phyloP scores from a whole-genome alignment of 2,329 filamentous ascomycete genomes.

The Fusarium graminum region DNA sequence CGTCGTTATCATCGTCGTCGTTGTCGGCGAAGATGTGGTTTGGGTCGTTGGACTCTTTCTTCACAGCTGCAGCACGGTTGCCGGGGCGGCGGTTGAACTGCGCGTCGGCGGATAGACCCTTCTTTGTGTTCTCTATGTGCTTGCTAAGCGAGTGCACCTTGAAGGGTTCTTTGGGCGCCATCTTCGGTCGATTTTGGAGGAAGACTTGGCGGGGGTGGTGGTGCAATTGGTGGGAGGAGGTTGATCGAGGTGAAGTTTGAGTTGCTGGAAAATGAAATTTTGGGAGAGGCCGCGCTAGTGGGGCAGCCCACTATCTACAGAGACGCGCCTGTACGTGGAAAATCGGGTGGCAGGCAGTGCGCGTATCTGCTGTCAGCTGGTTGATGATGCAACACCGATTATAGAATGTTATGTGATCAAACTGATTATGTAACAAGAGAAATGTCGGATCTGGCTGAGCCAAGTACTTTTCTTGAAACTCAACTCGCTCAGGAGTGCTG shows the following conservation, averaged over 20 bases:
- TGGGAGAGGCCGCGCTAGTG: slow-evolving; percentile 45
- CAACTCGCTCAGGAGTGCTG: neutral
- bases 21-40: slow-evolving; percentile 51
- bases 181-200: slow-evolving; percentile 43
- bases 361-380: neutral
- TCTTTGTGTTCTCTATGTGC: slow-evolving; percentile 56
- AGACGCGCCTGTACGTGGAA: slow-evolving; percentile 37
- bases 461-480: neutral
- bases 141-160: slow-evolving; percentile 56
- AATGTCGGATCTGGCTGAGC: neutral
- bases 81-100: slow-evolving; percentile 52
- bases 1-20: slow-evolving; percentile 50
- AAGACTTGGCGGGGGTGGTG: slow-evolving; percentile 32
- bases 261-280: slow-evolving; percentile 48
- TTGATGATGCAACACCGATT: neutral
- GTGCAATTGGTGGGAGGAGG: slow-evolving; percentile 43
- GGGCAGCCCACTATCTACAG: slow-evolving; percentile 30
- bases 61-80: slow-evolving; percentile 49
- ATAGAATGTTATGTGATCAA: neutral
- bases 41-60: slow-evolving; percentile 49
- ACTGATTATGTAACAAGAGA: neutral
- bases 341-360: slow-evolving; percentile 15
- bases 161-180: slow-evolving; percentile 55
- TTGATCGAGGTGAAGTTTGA: slow-evolving; percentile 38
- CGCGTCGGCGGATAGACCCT: slow-evolving; percentile 52